These are phyloP conservation scores for Metschnikowia continentalis DNA, from an alignment of 805 yeast genomes.

Conservation along the genomic window DNA sequence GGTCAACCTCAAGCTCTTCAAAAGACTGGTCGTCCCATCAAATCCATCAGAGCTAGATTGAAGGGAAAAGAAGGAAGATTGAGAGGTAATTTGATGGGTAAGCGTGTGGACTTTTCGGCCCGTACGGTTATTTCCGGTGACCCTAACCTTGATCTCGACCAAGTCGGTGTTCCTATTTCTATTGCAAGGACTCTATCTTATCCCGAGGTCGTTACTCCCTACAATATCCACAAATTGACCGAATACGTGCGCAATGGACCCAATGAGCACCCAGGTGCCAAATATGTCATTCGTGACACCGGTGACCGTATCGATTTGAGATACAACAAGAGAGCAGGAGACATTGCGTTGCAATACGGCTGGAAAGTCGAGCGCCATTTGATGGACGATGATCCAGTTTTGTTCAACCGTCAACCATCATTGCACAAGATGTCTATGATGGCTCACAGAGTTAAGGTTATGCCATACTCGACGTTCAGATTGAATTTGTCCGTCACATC, in stretches of 20 bases:
- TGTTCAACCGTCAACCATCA: conserved; percentile 98
- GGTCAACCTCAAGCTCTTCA: conserved; percentile 99
- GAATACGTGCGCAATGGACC: conserved; percentile 97
- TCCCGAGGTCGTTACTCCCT: conserved; percentile 97
- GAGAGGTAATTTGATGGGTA: conserved; percentile 98
- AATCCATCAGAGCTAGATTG: conserved; percentile 97
- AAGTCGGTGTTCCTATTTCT: conserved; percentile 97
- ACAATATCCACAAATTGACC: conserved; percentile 89
- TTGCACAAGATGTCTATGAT: conserved; percentile 99
- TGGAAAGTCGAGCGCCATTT: conserved; percentile 99
- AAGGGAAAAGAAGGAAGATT: conserved; percentile 99
- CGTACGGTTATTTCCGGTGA: conserved; percentile 99
- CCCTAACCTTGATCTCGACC: conserved; percentile 94
- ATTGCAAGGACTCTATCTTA: conserved; percentile 94
- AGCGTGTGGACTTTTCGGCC: conserved; percentile 98
- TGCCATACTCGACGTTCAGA: conserved; percentile 98
- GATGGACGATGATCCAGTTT: conserved; percentile 95
- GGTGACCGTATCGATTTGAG: conserved; percentile 98
- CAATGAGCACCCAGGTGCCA: conserved; percentile 99
- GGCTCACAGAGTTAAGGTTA: conserved; percentile 97
- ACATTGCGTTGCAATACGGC: conserved; percentile 94
- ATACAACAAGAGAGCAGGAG: conserved; percentile 97
- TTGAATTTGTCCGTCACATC: conserved; percentile 95
- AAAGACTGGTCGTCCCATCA: conserved; percentile 97
- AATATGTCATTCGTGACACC: conserved; percentile 94